phyloP scores from a whole-genome alignment of 495 filamentous ascomycete species.

The Podospora anserina region DNA sequence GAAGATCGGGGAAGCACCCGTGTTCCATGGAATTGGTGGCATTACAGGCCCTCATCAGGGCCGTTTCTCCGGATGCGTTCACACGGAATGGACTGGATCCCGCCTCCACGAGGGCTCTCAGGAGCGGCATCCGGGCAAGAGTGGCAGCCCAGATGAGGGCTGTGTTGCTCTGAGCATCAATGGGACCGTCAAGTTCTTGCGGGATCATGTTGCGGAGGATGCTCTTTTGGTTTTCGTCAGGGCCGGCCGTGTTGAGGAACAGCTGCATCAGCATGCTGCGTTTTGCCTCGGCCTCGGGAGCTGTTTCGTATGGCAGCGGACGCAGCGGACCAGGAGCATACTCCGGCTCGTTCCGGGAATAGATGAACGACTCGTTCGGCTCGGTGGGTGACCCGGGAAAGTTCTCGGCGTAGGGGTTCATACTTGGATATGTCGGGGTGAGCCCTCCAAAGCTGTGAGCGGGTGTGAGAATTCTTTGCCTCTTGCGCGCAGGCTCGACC shows the following conservation, averaged over 20 bases:
- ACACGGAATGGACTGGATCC: slow-evolving; percentile 84
- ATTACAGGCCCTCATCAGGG: slow-evolving; percentile 79
- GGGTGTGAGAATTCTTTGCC: slow-evolving; percentile 49
- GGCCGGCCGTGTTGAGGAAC: slow-evolving; percentile 70
- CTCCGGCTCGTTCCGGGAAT: slow-evolving; percentile 53
- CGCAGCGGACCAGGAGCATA: slow-evolving; percentile 58
- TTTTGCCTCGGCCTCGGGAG: slow-evolving; percentile 67
- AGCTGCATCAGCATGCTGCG: slow-evolving; percentile 79
- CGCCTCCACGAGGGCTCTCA: slow-evolving; percentile 73
- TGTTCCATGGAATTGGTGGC: slow-evolving; percentile 91
- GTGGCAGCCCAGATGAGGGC: slow-evolving; percentile 98
- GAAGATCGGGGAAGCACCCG: slow-evolving; percentile 71
- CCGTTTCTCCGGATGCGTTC: slow-evolving; percentile 84
- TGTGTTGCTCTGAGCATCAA: slow-evolving; percentile 82
- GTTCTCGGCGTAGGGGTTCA: slow-evolving; percentile 49
- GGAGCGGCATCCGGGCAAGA: slow-evolving; percentile 74
- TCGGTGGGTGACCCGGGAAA: slow-evolving; percentile 71
- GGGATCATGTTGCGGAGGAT: slow-evolving; percentile 59
- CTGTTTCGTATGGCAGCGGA: slow-evolving; percentile 65
- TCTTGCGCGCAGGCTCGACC: slow-evolving; percentile 81
- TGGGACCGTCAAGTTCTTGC: slow-evolving; percentile 81
- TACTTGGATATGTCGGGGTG: slow-evolving; percentile 40
- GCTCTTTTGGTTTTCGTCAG: slow-evolving; percentile 47
- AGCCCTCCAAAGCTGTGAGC: slow-evolving; percentile 48
- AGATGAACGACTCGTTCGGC: slow-evolving; percentile 79